phyloP scores from a whole-genome alignment of 164 flowering plant genomes.

The Tinospora cordifolia region DNA sequence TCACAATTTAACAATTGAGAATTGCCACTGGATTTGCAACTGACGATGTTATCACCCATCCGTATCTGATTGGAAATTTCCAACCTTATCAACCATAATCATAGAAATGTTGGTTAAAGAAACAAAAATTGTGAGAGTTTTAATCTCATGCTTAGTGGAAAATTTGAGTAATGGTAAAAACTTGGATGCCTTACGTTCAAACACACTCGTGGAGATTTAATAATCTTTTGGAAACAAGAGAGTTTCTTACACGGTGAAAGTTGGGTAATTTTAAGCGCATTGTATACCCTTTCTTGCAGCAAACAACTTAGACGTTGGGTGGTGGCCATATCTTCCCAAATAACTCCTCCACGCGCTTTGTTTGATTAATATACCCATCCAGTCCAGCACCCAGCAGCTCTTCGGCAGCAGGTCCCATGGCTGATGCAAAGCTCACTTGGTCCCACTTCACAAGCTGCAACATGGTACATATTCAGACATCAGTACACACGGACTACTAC shows the following conservation, averaged over 20 bases:
- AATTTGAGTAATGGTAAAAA: neutral
- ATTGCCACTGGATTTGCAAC: too few relatives aligned
- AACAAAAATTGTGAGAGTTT: neutral
- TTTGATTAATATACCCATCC: constrained; percentile 70
- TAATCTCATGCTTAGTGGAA: neutral
- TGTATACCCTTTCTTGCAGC: neutral
- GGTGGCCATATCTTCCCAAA: constrained; percentile 98
- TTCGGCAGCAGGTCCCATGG: constrained; percentile 89
- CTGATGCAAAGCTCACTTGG: constrained; percentile 65
- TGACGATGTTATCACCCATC: too few relatives aligned
- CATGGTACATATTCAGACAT: neutral
- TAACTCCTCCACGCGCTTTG: constrained; percentile 71
- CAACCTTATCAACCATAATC: too few relatives aligned
- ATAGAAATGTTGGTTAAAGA: too few relatives aligned
- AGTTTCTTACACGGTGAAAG: neutral
- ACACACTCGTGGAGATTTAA: neutral
- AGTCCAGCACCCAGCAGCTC: constrained; percentile 75
- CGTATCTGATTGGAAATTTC: too few relatives aligned
- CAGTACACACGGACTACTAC: neutral
- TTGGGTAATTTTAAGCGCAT: neutral
- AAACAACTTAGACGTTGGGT: constrained; percentile 60
- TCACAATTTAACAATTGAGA: too few relatives aligned
- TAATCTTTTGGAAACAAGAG: neutral
- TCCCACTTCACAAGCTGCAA: constrained; percentile 85
- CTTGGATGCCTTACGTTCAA: neutral